Evolutionary conservation across 2,329 filamentous ascomycete species (phyloP).

Genomic region (Fusarium sp.): DNA sequence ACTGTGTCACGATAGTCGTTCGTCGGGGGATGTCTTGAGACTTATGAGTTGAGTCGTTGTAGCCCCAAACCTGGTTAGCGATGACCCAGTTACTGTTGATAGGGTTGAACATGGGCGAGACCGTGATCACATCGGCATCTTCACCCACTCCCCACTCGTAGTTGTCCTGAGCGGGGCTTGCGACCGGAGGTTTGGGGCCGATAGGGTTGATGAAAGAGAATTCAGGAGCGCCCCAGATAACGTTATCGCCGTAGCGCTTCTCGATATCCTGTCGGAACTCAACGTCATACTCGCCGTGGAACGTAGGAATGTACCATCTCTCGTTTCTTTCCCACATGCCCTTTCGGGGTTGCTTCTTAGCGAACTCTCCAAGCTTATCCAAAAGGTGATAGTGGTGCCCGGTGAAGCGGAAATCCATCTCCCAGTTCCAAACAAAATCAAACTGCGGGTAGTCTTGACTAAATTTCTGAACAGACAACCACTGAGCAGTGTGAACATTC

Average conservation of each 20-base stretch:
- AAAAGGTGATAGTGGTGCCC: constrained; percentile 87
- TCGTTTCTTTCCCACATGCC: constrained; percentile 81
- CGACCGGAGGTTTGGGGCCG: constrained; percentile 72
- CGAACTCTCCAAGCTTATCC: constrained; percentile 73
- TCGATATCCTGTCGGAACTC: constrained; percentile 76
- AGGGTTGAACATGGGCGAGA: constrained; percentile 85
- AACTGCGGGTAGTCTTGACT: constrained; percentile 82
- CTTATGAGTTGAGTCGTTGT: constrained; percentile 63
- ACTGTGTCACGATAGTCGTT: constrained; percentile 83
- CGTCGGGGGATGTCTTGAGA: constrained; percentile 74
- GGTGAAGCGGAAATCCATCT: constrained; percentile 83
- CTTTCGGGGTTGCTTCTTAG: constrained; percentile 76
- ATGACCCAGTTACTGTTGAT: constrained; percentile 80
- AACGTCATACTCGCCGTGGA: constrained; percentile 76
- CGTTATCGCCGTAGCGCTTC: constrained; percentile 61
- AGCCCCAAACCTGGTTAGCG: constrained; percentile 76
- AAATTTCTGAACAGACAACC: constrained; percentile 81
- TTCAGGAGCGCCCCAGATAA: constrained; percentile 75
- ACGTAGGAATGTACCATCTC: constrained; percentile 78
- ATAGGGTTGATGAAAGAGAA: constrained; percentile 72
- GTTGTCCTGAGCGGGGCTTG: constrained; percentile 71
- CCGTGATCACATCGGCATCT: constrained; percentile 79
- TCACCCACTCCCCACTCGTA: constrained; percentile 83
- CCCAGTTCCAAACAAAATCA: constrained; percentile 89
- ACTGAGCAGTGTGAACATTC: constrained; percentile 72